Evolutionary conservation across 441 rosid species (phyloP).

Genomic region (Euphorbia corollata): DNA sequence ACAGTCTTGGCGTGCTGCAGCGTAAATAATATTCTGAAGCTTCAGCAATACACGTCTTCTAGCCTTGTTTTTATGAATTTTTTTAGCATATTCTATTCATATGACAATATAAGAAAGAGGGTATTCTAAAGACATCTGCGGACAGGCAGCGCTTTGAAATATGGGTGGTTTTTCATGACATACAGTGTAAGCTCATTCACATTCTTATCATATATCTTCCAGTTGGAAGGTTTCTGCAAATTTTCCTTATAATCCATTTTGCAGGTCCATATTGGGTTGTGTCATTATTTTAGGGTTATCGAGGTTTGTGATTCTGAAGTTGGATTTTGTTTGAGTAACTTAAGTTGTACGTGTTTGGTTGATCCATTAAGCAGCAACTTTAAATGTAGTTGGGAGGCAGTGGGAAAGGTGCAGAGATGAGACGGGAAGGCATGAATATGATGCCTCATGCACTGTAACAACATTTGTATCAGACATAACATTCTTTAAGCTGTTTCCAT

Average conservation of each 20-base stretch:
- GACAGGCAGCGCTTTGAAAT: constrained; percentile 96
- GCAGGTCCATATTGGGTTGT: constrained; percentile 90
- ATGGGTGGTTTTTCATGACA: constrained; percentile 77
- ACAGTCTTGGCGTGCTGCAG: not conserved
- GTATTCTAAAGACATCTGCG: constrained; percentile 35
- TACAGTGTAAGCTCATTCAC: constrained; percentile 52
- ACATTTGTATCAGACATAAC: not conserved
- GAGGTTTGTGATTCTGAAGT: too few species aligned
- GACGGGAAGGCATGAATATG: constrained; percentile 73
- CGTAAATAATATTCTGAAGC: not conserved
- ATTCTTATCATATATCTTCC: constrained; percentile 11
- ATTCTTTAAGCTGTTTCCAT: not conserved
- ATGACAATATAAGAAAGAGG: not conserved
- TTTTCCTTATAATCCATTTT: constrained; percentile 14
- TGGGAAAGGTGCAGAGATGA: constrained; percentile 88
- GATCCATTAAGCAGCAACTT: constrained; percentile 62
- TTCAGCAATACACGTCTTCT: not conserved
- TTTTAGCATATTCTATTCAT: not conserved
- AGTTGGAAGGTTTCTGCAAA: constrained; percentile 16
- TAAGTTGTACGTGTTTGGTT: not conserved
- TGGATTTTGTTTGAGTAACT: not conserved
- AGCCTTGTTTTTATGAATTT: not conserved
- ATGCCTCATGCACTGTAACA: constrained; percentile 59
- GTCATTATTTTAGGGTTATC: too few species aligned
- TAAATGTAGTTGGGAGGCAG: constrained; percentile 98